Evolutionary conservation across 805 yeast species (phyloP).

Genomic region (Kregervanrija pseudodelftensis): DNA sequence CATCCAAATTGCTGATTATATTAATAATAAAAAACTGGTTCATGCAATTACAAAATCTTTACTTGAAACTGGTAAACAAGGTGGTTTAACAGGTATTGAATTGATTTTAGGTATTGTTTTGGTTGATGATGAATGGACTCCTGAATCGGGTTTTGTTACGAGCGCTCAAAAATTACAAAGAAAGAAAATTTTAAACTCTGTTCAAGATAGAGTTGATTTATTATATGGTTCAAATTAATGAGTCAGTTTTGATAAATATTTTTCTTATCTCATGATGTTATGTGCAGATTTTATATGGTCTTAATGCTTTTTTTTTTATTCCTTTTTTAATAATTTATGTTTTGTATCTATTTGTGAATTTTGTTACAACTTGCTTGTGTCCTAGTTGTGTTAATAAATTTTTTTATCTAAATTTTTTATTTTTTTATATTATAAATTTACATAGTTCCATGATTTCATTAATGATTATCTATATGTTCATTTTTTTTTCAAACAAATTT

Average conservation of each 20-base stretch:
- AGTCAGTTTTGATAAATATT: not conserved
- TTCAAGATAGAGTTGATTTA: constrained; percentile 58
- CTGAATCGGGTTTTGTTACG: constrained; percentile 88
- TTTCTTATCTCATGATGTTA: not conserved
- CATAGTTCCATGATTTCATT: not conserved
- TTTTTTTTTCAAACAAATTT: constrained; percentile 23
- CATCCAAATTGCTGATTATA: constrained; percentile 36
- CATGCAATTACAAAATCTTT: constrained; percentile 51
- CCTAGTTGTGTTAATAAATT: not conserved
- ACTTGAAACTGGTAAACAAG: constrained; percentile 67
- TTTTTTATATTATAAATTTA: not conserved
- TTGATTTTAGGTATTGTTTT: constrained; percentile 71
- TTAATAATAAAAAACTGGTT: constrained; percentile 50
- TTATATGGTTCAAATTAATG: constrained; percentile 37
- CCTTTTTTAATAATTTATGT: not conserved
- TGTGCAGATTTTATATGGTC: not conserved
- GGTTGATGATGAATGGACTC: constrained; percentile 94
- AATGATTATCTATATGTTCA: not conserved
- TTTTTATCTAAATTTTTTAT: not conserved
- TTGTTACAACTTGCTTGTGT: not conserved
- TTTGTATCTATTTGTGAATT: not conserved
- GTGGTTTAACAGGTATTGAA: constrained; percentile 83
- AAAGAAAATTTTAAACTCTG: constrained; percentile 71
- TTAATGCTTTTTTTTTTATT: not conserved
- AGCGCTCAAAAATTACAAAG: constrained; percentile 96